These are phyloP conservation scores for Neckera pumila DNA, from an alignment of 225 moss, liverwort and hornwort species.

Conservation along the genomic window DNA sequence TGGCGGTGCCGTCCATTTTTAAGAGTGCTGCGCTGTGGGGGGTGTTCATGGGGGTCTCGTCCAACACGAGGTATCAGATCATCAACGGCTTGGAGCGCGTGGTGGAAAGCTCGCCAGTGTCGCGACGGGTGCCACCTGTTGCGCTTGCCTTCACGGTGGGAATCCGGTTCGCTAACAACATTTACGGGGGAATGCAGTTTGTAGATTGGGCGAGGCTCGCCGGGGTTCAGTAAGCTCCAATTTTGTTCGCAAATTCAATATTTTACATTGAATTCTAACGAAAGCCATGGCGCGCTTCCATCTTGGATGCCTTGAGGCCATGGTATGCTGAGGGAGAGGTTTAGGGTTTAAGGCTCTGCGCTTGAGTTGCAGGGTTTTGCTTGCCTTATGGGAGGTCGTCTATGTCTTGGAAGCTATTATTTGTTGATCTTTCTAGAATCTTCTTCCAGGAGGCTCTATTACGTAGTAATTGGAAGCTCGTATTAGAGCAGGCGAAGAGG, in stretches of 20 bases:
- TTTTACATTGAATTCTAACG: not conserved
- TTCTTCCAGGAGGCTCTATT: not conserved
- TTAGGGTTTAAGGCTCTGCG: not conserved
- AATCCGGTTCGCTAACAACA: conserved; percentile 89
- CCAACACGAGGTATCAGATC: conserved; percentile 90
- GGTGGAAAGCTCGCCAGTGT: conserved; percentile 64
- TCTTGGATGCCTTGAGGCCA: not conserved
- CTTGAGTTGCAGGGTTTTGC: not conserved
- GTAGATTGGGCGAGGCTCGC: conserved; percentile 90
- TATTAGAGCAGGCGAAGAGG: too few relatives aligned
- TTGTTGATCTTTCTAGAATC: not conserved
- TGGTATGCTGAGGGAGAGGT: not conserved
- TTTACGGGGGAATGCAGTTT: conserved; percentile 92
- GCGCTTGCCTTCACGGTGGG: conserved; percentile 84
- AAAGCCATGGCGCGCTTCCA: not conserved
- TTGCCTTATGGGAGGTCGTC: not conserved
- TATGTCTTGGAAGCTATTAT: not conserved
- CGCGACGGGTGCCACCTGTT: conserved; percentile 47
- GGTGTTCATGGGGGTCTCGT: conserved; percentile 82
- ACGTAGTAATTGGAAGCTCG: not conserved
- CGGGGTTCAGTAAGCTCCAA: conserved; percentile 56
- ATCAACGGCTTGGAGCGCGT: conserved; percentile 92
- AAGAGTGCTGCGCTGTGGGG: conserved; percentile 85
- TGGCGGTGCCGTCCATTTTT: conserved; percentile 81
- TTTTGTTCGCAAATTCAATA: not conserved